Conservation (phyloP, 106 monocot species). For the Acorus gramineus region DNA sequence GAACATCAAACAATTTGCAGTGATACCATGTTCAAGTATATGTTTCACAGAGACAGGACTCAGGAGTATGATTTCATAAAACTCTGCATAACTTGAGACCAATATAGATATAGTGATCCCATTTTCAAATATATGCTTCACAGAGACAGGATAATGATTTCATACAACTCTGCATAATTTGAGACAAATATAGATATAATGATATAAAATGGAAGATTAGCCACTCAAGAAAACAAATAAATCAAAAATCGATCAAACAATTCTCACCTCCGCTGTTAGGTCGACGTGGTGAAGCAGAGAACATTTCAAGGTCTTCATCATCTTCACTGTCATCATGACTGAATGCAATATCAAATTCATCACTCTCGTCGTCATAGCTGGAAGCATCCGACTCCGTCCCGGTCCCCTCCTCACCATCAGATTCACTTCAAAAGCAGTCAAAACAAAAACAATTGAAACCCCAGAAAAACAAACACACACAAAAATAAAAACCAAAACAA, state of each 20-base stretch:
- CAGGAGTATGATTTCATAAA: no score
- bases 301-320: conserved; percentile 43
- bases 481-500: not conserved
- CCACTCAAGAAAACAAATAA: not conserved
- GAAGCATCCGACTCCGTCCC: conserved; percentile 35
- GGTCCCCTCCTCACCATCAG: conserved; percentile 71
- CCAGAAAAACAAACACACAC: not conserved
- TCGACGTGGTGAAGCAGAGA: conserved; percentile 25
- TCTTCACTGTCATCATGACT: conserved; percentile 24
- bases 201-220: not conserved
- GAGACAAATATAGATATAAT: not conserved
- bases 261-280: conserved; percentile 54
- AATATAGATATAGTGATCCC: not conserved
- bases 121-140: no score
- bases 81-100: not conserved
- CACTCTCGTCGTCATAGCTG: not conserved
- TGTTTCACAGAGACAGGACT: not conserved
- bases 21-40: no score
- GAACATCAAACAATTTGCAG: not conserved
- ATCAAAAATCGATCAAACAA: not conserved
- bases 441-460: conserved; percentile 4
- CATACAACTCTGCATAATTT: no score
- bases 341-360: no score
- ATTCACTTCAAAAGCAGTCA: conserved; percentile 39
- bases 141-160: no score